Base-by-base conservation (phyloP, 2,329 filamentous ascomycete genomes). In the Podosphaera xanthii region DNA sequence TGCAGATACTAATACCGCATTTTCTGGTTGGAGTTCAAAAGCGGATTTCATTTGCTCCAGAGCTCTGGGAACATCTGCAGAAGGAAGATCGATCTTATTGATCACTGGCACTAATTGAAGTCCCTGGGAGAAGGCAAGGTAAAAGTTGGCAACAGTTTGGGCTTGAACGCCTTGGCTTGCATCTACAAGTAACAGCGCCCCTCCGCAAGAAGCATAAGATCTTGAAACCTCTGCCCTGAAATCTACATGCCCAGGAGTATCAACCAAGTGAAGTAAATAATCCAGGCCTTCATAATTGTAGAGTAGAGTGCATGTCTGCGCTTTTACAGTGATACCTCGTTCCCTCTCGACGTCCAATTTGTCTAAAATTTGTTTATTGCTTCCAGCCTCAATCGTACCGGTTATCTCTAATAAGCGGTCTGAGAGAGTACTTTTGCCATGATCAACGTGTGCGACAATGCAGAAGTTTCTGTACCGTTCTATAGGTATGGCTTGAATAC, bases 61-160 rank as follows among this genome's bases (percentile, higher is more conserved):
- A 4, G 91, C 90, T 35, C 89, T 78, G 35, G 84, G 80, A n/a
- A 90, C 78, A 67, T 98, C 92, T 5, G 92, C 88, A 9, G 89
- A 87, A 0, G 86, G 83, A 67, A 98, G 79, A 70, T 98, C 92
- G 59, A 98, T 85, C 75, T 98, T 98, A 75, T 98, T 98, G 67
- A 98, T 80, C 33, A 98, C 87, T 0, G 92, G 92, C 2, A 98
- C 81, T 62, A 98, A 78, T 31, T 82, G 78, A 58, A 98, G 74
- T 14, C 88, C 87, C 70, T 97, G 88, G 1, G 91, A 83, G 71
- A 98, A 98, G 6, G 92, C 92, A 33, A 97, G 81, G 70, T 97
- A 96, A 73, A 98, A 98, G 71, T 98, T 98, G 62, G 92, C 92
- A 7, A 98, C 92, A 0, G 92, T 98, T 75, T 98, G 92, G 4